Base-by-base conservation (phyloP, 148 eudicot genomes). In the Rhododendron ovatum region DNA sequence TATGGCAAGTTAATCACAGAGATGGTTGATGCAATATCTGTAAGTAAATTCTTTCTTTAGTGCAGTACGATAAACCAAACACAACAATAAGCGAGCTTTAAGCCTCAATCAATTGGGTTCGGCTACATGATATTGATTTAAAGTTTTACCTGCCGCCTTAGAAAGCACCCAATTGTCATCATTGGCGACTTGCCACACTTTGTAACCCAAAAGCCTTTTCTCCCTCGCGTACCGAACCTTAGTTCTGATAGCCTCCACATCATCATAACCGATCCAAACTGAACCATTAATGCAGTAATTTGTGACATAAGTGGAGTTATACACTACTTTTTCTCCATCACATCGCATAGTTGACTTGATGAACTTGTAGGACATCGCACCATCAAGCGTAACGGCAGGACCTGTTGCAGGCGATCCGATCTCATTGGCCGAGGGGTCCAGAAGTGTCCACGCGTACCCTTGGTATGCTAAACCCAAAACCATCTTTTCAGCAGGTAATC, bases 101-200 rank as follows among this genome's bases (percentile, higher is more conserved):
- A 24, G 71, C 8, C 12, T 3, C 71, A 63, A 24, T 24, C 12
- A 63, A 63, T n/a, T n/a, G 10, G 71, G 11, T 1, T 67, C 0
- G 9, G 14, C 35, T 30, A 74, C 43, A 4, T 35, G 20, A 35
- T 14, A 12, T 12, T 50, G 3, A 15, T 50, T 50, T 50, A 50
- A 53, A 53, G 57, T 1, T 30, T 71, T 87, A 90, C 90, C 91
- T 82, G 2, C 37, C 2, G 92, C 88, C 45, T 55, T 74, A 24
- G 93, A 88, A 73, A 91, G 93, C n/a, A 78, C 75, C 91, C 91
- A 92, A 48, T 91, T 85, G 78, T 86, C 59, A 73, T 92, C 94
- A 69, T 88, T 63, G 9, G 81, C 53, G 24, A 92, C 85, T 37
- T 90, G 92, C 82, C 86, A 91, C 12, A 82, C 92, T 26, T 9